A percentile compares a stretch with the other conserved stretches of the same genome.
These are phyloP conservation scores for Citrus trifoliata DNA, from an alignment of 345 rosid species.

Conservation along the genomic window DNA sequence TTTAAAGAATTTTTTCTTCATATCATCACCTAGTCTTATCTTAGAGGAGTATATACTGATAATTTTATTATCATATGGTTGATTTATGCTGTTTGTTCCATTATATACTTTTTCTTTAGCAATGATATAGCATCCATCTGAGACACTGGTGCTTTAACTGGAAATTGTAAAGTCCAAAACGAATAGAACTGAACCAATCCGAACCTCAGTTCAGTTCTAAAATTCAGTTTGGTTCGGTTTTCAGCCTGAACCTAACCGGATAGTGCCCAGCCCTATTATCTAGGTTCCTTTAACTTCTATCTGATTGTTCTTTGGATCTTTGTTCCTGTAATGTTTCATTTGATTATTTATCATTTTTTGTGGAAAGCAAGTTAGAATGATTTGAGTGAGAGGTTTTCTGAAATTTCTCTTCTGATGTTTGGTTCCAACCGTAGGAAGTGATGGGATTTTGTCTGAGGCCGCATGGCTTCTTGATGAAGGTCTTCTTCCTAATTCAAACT, in stretches of 20 bases:
- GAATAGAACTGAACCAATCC: no score
- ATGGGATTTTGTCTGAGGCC: conserved; percentile 80
- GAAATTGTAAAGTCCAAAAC: no score
- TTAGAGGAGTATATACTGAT: not conserved
- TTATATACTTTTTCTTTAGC: no score
- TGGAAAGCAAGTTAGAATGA: not conserved
- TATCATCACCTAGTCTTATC: not conserved
- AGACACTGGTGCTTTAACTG: no score
- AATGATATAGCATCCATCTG: no score
- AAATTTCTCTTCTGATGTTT: not conserved
- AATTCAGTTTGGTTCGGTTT: no score
- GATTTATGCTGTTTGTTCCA: no score
- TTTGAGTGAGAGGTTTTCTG: not conserved
- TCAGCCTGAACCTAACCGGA: no score
- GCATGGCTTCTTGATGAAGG: conserved; percentile 81
- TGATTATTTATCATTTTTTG: not conserved
- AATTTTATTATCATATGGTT: no score
- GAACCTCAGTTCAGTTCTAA: no score
- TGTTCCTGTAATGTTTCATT: not conserved
- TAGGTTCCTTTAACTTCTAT: not conserved
- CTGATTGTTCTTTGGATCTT: not conserved
- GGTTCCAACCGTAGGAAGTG: conserved; percentile 33
- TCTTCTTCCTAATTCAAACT: conserved; percentile 75
- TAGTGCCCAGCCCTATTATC: not conserved
- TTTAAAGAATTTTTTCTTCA: conserved; percentile 1